Evolutionary conservation across 768 basidiomycete genomes (phyloP), one percentile per base, ranked within the genome.

Genomic region (Lactarius deliciosus): DNA sequence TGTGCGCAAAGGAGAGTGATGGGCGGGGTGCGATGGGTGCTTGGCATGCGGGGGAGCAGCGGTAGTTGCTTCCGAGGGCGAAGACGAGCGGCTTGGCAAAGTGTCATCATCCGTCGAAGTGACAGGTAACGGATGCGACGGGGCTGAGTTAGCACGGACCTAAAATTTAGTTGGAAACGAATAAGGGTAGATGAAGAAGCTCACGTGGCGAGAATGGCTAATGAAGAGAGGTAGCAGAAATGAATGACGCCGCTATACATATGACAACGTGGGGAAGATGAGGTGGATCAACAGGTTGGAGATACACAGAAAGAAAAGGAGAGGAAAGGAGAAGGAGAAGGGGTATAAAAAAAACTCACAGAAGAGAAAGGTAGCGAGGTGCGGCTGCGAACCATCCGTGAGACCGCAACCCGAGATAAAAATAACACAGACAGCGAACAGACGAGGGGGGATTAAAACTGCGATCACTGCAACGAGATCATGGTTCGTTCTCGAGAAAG

Each of bases 191-290:
- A 22, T 25, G 36, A 32, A 50, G 2, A 6, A 16, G 38, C 64
- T 64, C 58, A 64, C 57, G 47, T 60, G 57, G 50, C 9, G 54
- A 60, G 64, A 16, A 41, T 54, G 13, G 15, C 50, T 6, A 59
- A 20, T 34, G 40, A 54, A 30, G 28, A 41, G n/a, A 60, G 34
- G 11, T 32, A 53, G 28, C 13, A 60, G 38, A 55, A 60, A 34
- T 16, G 18, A 59, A 53, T 58, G 57, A 40, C 0, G 25, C 20
- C 28, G 38, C 53, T 60, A 41, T 32, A 22, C 50, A 55, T 20
- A 54, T 13, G 10, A 40, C 15, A 34, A 63, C 28, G n/a, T 2
- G 38, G 11, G 8, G 54, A 32, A 30, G n/a, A 22, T 20, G 28
- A 5, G 15, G 60, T 16, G 18, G 18, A 43, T 13, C 16, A 61